Evolutionary conservation across 2,329 filamentous ascomycete species (phyloP).

Genomic region (Zasmidium citrigriseum): DNA sequence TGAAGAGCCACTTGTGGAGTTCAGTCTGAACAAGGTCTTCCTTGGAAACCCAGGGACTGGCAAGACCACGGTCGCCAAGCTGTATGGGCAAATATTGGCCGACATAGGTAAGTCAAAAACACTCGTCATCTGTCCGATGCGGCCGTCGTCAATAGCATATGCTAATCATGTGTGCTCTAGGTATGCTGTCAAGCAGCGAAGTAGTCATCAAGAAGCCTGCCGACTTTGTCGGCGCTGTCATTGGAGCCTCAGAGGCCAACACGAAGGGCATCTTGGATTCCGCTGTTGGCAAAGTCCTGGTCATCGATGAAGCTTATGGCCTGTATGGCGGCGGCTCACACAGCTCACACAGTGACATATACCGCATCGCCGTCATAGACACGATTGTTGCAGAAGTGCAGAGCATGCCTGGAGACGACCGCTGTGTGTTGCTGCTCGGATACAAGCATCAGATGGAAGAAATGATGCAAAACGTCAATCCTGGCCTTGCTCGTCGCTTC

Average conservation of each 20-base stretch:
- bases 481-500: conserved; percentile 67
- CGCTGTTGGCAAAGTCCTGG: conserved; percentile 70
- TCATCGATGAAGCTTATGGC: conserved; percentile 80
- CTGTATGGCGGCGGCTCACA: conserved; percentile 48
- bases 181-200: conserved; percentile 25
- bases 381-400: conserved; percentile 75
- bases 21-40: conserved; percentile 69
- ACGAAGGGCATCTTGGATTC: conserved; percentile 71
- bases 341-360: conserved; percentile 47
- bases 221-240: conserved; percentile 66
- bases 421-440: conserved; percentile 70
- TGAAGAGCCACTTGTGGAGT: conserved; percentile 61
- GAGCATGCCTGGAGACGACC: conserved; percentile 67
- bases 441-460: conserved; percentile 69
- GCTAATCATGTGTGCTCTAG: conserved; percentile 44
- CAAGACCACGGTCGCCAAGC: conserved; percentile 73
- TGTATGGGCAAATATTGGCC: conserved; percentile 69
- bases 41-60: conserved; percentile 74
- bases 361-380: conserved; percentile 67
- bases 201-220: conserved; percentile 72
- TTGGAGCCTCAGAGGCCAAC: conserved; percentile 69
- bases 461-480: conserved; percentile 75
- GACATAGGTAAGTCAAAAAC: conserved; percentile 64
- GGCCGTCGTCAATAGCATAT: no score
- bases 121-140: no score